These are phyloP conservation scores for Magnaporthiopsis rhizophila DNA, from an alignment of 2,329 filamentous ascomycete genomes.

Conservation along the genomic window DNA sequence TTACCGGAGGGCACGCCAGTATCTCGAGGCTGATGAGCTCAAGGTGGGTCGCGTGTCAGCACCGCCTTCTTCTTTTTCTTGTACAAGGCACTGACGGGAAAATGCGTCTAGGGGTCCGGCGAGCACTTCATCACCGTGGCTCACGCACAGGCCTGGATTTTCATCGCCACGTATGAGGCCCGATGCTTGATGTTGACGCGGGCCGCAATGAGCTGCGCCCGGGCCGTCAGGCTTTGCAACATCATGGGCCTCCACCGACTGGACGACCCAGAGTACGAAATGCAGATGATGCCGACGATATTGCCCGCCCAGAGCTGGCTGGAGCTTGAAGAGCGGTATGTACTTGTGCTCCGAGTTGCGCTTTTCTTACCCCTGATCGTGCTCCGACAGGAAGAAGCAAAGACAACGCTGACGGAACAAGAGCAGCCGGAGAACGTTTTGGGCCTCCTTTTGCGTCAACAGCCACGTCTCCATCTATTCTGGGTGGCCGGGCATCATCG, in stretches of 20 bases:
- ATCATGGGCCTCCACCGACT: conserved; percentile 82
- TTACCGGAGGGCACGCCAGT: conserved; percentile 74
- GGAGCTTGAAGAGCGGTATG: conserved; percentile 59
- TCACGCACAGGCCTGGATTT: conserved; percentile 72
- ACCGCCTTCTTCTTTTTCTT: no score
- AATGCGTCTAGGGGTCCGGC: conserved; percentile 50
- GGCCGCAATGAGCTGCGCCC: conserved; percentile 73
- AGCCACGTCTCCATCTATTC: conserved; percentile 82
- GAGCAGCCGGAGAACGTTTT: conserved; percentile 62
- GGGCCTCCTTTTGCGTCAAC: conserved; percentile 76
- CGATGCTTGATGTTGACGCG: conserved; percentile 78
- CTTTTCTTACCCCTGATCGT: neutral
- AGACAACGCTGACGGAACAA: neutral
- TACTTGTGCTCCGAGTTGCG: neutral
- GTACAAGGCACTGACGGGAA: no score
- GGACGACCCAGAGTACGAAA: conserved; percentile 56
- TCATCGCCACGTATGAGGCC: conserved; percentile 73
- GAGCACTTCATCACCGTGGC: conserved; percentile 72
- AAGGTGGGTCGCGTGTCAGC: conserved; percentile 35
- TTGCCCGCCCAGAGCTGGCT: conserved; percentile 70
- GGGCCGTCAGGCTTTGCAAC: conserved; percentile 60
- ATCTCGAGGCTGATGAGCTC: conserved; percentile 78
- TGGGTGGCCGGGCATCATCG: conserved; percentile 79
- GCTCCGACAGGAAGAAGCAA: neutral
- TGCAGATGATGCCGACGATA: conserved; percentile 58